These are phyloP conservation scores for Phellopilus nigrolimitatus DNA, from an alignment of 1,284 basidiomycete species.

Conservation along the genomic window DNA sequence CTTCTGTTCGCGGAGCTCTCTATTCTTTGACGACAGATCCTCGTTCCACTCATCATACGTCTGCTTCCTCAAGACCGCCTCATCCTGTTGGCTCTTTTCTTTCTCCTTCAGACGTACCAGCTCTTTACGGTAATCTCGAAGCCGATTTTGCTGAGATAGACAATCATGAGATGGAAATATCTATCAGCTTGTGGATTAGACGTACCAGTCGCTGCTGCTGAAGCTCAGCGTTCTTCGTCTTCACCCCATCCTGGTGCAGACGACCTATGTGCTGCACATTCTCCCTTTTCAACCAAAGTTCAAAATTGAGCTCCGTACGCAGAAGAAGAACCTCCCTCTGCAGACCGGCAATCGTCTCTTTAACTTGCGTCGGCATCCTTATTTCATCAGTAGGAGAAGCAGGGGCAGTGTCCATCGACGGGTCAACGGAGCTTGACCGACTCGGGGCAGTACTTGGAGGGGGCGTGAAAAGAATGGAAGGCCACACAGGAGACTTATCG, in stretches of 20 bases:
- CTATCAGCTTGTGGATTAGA: background rate
- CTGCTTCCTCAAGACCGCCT: constrained; percentile 57
- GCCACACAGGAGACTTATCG: constrained; percentile 44
- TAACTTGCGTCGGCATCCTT: constrained; percentile 41
- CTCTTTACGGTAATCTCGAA: constrained; percentile 65
- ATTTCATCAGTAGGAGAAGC: constrained; percentile 24
- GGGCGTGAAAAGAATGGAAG: constrained; percentile 35
- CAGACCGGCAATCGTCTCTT: constrained; percentile 57
- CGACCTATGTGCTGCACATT: constrained; percentile 76
- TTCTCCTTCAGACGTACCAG: constrained; percentile 58
- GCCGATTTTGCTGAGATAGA: constrained; percentile 61
- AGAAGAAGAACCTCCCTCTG: constrained; percentile 72
- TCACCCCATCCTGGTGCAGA: constrained; percentile 66
- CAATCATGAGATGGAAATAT: background rate
- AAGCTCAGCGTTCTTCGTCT: constrained; percentile 67
- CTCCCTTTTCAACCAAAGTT: constrained; percentile 73
- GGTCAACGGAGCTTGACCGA: constrained; percentile 21
- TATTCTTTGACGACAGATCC: constrained; percentile 62
- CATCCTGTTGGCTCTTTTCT: constrained; percentile 58
- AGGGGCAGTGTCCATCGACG: constrained; percentile 20
- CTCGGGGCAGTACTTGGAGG: constrained; percentile 22
- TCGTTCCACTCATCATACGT: constrained; percentile 71
- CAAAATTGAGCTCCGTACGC: constrained; percentile 76
- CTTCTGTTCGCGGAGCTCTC: constrained; percentile 63
- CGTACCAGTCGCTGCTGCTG: constrained; percentile 74